Evolutionary conservation across 1,139 yeast genomes (phyloP), one percentile per base, ranked within the genome.

Genomic region (Casaregolazyma lundiana): DNA sequence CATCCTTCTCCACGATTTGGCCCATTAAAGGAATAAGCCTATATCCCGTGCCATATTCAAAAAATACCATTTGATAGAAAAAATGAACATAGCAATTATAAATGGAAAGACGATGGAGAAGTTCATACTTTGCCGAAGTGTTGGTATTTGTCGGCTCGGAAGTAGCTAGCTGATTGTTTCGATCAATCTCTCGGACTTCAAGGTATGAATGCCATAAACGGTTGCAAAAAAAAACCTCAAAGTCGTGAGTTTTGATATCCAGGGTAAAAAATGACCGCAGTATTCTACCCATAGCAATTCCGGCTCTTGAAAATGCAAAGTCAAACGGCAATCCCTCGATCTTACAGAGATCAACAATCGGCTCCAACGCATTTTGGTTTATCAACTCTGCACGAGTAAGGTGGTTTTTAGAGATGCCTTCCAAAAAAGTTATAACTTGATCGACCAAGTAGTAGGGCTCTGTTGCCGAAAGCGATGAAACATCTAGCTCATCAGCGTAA

Each of bases 311-410:
- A 38, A 54, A 58, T 2, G 67, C 63, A 50, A 65, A 67, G 41
- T 67, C 71, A 44, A 64, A 66, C 1, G 71, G 69, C 22, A 68
- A 50, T 36, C 58, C 53, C 2, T 56, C 57, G 4, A 63, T 43
- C 19, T 50, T 53, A 46, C 62, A 63, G 20, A 65, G 50, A 7
- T 50, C 46, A 8, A 66, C 47, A 24, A 67, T 43, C 8, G 51
- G 51, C 4, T 41, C 47, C 15, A 65, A 55, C 3, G 70, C 70
- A 8, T 54, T 50, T 29, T 60, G 62, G 41, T 57, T 58, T 35
- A 65, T 61, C 37, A 67, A 63, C 45, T 65, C 66, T 17, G 56
- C 59, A 29, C 64, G 55, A 13, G 66, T 63, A 26, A 56, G 46
- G 34, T 59, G 61, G 48, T 65, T 66, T 42, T 61, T 63, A 20